These are phyloP conservation scores for Skeletonema potamos DNA, from an alignment of 108 stramenopile species.

Conservation along the genomic window DNA sequence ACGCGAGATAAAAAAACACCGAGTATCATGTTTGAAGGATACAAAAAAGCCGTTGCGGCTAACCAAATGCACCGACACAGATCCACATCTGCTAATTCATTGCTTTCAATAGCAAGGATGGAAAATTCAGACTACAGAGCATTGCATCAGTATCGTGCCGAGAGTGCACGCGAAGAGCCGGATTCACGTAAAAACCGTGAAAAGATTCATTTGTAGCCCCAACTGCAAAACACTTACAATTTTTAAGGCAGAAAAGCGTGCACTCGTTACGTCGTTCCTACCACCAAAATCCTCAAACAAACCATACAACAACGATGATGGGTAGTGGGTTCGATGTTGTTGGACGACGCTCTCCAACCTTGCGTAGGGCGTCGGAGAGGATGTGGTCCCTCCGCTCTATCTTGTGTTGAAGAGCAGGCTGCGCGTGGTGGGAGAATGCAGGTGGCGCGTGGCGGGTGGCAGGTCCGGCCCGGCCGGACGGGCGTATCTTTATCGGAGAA, in stretches of 20 bases:
- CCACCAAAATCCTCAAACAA: neutral
- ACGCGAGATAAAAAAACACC: too few species aligned
- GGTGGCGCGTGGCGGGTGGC: too few species aligned
- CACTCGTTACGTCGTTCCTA: neutral
- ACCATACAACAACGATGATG: neutral
- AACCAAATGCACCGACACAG: neutral
- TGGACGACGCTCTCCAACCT: neutral
- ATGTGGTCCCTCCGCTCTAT: too few species aligned
- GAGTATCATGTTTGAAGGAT: neutral
- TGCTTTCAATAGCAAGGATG: too few species aligned
- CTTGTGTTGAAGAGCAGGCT: too few species aligned
- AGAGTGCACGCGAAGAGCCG: neutral
- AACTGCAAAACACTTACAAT: neutral
- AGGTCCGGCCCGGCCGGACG: too few species aligned
- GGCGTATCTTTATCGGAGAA: too few species aligned
- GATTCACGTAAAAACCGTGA: neutral
- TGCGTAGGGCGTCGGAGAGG: too few species aligned
- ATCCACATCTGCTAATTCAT: neutral
- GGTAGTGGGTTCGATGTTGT: neutral
- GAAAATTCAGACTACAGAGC: too few species aligned
- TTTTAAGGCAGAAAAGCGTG: neutral
- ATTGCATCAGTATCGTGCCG: neutral
- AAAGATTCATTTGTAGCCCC: neutral
- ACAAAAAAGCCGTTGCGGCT: too few species aligned
- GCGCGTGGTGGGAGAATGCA: too few species aligned